phyloP scores from a whole-genome alignment of 2,329 filamentous ascomycete genomes.

The Sporothrix variecibatus region DNA sequence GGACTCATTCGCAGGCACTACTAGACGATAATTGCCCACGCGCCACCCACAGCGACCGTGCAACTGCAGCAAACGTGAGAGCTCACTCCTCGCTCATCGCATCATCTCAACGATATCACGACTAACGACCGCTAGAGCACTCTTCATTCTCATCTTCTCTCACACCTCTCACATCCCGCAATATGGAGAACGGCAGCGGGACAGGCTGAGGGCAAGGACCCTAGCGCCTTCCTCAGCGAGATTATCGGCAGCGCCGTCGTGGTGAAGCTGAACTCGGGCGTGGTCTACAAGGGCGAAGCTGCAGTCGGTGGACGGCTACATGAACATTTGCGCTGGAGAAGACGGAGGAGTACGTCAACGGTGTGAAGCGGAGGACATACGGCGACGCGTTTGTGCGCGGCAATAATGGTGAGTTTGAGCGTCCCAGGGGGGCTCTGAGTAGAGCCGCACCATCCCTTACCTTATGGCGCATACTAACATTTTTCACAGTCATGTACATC shows the following conservation, averaged over 20 bases:
- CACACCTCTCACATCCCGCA: background rate
- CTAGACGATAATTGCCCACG: background rate
- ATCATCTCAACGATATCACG: background rate
- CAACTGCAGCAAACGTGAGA: background rate
- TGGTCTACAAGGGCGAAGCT: constrained; percentile 98
- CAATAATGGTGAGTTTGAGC: constrained; percentile 81
- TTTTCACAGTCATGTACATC: constrained; percentile 66
- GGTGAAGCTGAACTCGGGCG: constrained; percentile 97
- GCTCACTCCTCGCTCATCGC: background rate
- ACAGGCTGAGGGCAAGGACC: constrained; percentile 79
- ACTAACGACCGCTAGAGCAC: background rate
- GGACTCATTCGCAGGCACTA: background rate
- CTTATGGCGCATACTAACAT: constrained; percentile 30
- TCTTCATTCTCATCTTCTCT: background rate
- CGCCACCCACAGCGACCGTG: background rate
- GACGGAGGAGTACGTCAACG: constrained; percentile 88
- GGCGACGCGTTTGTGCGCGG: constrained; percentile 94
- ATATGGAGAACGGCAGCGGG: constrained; percentile 71
- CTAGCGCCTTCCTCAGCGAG: constrained; percentile 87
- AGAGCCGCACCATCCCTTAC: constrained; percentile 28
- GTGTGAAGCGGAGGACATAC: constrained; percentile 77
- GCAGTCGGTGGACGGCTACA: constrained; percentile 97
- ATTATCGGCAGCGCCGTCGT: constrained; percentile 94
- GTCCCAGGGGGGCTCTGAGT: no score
- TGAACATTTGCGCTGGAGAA: constrained; percentile 99